Evolutionary conservation across 345 rosid species (phyloP), one percentile per base, ranked within the genome.

Genomic region (Firmiana major): DNA sequence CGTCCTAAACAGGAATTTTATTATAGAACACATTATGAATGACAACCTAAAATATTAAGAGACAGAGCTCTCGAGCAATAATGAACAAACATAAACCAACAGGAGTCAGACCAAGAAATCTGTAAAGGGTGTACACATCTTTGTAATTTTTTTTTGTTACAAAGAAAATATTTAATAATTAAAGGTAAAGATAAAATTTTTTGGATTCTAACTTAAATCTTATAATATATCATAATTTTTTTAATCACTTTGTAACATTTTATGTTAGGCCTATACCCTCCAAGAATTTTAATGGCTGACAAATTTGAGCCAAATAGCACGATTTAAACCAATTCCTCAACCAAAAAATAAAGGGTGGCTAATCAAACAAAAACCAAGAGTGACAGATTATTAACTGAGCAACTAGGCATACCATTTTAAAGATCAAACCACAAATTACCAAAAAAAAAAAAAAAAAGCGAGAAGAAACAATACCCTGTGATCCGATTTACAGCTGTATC

Each of bases 401-500:
- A 43, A 26, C 67, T 28, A 9, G 15, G 16, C 22, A 46, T 66
- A 53, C 51, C 64, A 62, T 16, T 15, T 31, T 19, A 17, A 71
- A 13, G 24, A 62, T 34, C 26, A 28, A 64, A 54, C 7, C 13
- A 1, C 6, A 19, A 31, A 34, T 34, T 21, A 22, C 6, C 34
- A 36, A 5, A 40, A 58, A 9, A 10, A 11, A 11, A 16, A 58
- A 9, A 28, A 58, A 7, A 31, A 31, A 34, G 46, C 10, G 1
- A 38, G 48, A 62, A 58, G 28, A 62, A 71, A 48, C 2, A 31
- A 78, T 94, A 97, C 99, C 99, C 99, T 66, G 94, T 82, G 45
- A 97, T 92, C 67, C 99, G 81, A 84, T 92, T 97, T 75, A 87
- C 89, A 12, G 97, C 92, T 60, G 78, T 49, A 17, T 77, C 89